A percentile compares a stretch with the other conserved stretches of the same genome.
These are phyloP conservation scores for Chrysosphaeria jannelii DNA, from an alignment of 2,329 filamentous ascomycete species.

Conservation along the genomic window DNA sequence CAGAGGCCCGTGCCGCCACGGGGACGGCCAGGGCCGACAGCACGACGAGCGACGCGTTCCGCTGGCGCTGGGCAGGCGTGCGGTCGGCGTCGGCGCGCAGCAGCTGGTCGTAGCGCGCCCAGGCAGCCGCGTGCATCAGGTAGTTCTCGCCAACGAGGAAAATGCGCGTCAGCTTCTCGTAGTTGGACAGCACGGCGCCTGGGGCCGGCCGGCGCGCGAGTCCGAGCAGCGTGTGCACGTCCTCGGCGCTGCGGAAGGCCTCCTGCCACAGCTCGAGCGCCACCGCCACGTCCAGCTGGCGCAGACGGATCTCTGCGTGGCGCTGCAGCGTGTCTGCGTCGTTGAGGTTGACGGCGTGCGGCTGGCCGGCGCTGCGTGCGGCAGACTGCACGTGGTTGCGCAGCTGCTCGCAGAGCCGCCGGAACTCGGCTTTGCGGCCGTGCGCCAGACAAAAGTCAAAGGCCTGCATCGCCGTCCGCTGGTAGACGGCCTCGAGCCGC, in stretches of 20 bases:
- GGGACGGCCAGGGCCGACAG: slow-evolving; percentile 90
- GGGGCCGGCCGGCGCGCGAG: slow-evolving; percentile 94
- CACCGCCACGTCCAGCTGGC: slow-evolving; percentile 92
- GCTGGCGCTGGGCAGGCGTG: no score
- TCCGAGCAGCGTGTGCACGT: slow-evolving; percentile 90
- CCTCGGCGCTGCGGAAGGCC: slow-evolving; percentile 95
- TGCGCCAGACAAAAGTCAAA: slow-evolving; percentile 99
- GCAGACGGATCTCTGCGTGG: slow-evolving; percentile 90
- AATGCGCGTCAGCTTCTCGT: slow-evolving; percentile 94
- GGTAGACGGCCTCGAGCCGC: slow-evolving; percentile 87
- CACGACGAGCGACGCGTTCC: slow-evolving; percentile 83
- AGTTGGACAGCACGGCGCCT: slow-evolving; percentile 99
- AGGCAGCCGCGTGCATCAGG: slow-evolving; percentile 92
- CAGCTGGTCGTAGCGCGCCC: slow-evolving; percentile 91
- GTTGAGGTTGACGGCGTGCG: slow-evolving; percentile 97
- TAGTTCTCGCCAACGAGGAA: slow-evolving; percentile 99
- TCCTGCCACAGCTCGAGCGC: slow-evolving; percentile 98
- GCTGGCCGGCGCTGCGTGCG: slow-evolving; percentile 95
- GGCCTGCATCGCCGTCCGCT: slow-evolving; percentile 89
- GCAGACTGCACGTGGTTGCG: slow-evolving; percentile 97
- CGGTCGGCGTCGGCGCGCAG: slow-evolving; percentile 71
- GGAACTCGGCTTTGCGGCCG: slow-evolving; percentile 95
- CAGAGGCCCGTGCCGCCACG: slow-evolving; percentile 82
- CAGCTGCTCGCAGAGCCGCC: slow-evolving; percentile 87
- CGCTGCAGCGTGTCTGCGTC: slow-evolving; percentile 92